Evolutionary conservation across 2,329 filamentous ascomycete species (phyloP).

Genomic region (Nemania abortiva): DNA sequence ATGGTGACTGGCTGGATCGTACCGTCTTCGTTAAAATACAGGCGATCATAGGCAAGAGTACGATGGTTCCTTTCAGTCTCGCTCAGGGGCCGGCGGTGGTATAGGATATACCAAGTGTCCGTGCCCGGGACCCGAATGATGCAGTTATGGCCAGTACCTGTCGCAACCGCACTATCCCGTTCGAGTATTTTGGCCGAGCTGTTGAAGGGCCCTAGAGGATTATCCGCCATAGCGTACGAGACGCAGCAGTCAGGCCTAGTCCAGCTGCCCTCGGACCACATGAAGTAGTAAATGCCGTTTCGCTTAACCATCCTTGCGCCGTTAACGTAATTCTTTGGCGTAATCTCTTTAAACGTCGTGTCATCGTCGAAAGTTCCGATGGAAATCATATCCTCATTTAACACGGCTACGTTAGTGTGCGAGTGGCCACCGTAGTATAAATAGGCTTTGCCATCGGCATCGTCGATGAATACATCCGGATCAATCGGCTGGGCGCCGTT

Average conservation of each 20-base stretch:
- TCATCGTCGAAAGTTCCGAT: conserved; percentile 56
- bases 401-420: conserved; percentile 56
- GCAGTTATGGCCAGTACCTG: conserved; percentile 57
- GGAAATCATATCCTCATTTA: conserved; percentile 58
- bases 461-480: conserved; percentile 58
- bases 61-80: conserved; percentile 60
- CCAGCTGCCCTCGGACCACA: conserved; percentile 61
- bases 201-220: conserved; percentile 58
- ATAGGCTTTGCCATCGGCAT: conserved; percentile 54
- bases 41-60: conserved; percentile 60
- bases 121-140: conserved; percentile 54
- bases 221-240: conserved; percentile 56
- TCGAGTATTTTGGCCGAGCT: conserved; percentile 54
- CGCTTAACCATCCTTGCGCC: conserved; percentile 58
- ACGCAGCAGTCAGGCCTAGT: conserved; percentile 58
- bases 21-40: conserved; percentile 59
- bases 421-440: conserved; percentile 59
- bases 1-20: conserved; percentile 59
- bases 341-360: conserved; percentile 58
- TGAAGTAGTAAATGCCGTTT: conserved; percentile 56
- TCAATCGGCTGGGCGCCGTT: conserved; percentile 62
- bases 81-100: conserved; percentile 59
- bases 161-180: conserved; percentile 51
- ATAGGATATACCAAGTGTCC: conserved; percentile 59
- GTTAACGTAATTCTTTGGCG: conserved; percentile 59